Evolutionary conservation across 257 asterid genomes (phyloP).

Genomic region (Fraxinus anomala): DNA sequence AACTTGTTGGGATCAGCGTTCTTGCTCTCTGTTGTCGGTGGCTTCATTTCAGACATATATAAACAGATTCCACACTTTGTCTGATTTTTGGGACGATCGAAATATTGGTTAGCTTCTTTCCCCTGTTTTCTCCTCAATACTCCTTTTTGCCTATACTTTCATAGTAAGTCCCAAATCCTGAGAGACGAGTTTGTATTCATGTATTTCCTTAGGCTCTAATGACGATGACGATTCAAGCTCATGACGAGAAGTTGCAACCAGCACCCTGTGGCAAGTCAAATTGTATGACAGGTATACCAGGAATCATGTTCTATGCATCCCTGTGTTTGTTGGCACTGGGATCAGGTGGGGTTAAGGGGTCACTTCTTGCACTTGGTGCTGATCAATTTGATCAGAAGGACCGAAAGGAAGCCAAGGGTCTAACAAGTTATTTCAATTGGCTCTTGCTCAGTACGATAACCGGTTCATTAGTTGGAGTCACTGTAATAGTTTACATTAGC

Average conservation of each 20-base stretch:
- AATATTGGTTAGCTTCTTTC: slow-evolving; percentile 39
- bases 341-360: slow-evolving; percentile 55
- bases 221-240: slow-evolving; percentile 67
- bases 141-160: neutral
- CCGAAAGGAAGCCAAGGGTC: slow-evolving; percentile 56
- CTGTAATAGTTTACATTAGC: slow-evolving; percentile 59
- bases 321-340: slow-evolving; percentile 63
- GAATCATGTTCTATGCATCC: slow-evolving; percentile 50
- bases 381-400: slow-evolving; percentile 65
- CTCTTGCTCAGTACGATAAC: slow-evolving; percentile 45
- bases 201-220: slow-evolving; percentile 43
- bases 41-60: slow-evolving; percentile 74
- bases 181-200: neutral
- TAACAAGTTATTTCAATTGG: slow-evolving; percentile 71
- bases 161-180: neutral
- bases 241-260: slow-evolving; percentile 42
- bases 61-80: slow-evolving; percentile 52
- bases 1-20: slow-evolving; percentile 80
- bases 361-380: slow-evolving; percentile 76
- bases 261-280: slow-evolving; percentile 41
- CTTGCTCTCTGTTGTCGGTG: slow-evolving; percentile 72
- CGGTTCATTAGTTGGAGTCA: slow-evolving; percentile 63
- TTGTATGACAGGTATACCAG: slow-evolving; percentile 53
- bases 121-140: neutral
- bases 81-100: slow-evolving; percentile 66